Evolutionary conservation across 306 rosid species (phyloP), one percentile per base, ranked within the genome.

Genomic region (Alnus rubra): DNA sequence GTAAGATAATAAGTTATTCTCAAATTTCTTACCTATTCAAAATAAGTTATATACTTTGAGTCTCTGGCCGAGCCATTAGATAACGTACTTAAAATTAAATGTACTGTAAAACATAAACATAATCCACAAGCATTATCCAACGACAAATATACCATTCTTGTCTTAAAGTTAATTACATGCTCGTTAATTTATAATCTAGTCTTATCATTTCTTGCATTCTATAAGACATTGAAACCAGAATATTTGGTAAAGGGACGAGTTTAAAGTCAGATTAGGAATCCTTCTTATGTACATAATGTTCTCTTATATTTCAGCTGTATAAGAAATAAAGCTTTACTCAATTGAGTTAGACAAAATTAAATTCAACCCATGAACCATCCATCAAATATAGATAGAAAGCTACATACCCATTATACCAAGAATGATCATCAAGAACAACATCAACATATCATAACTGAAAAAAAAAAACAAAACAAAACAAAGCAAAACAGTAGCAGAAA

Each of bases 211-310:
- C 52, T 81, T 44, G 50, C 71, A 49, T 80, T 80, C 78, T 71
- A 44, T 62, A 81, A 71, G 80, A 75, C 70, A 74, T 73, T 12
- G 49, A 47, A 68, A 82, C 64, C 68, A 69, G 77, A 81, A 74
- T 23, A 77, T 76, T 67, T 53, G 49, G 58, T 47, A 15, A 42
- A 39, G 54, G 65, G 70, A 12, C 4, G 39, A 78, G 72, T 54
- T 49, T 33, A 71, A 76, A 85, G 72, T 77, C 83, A 81, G 82
- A 88, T 87, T 84, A 87, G 89, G 90, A 89, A 87, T 88, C 85
- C 76, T 69, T 4, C 75, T 54, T 62, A 63, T 70, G 15, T 62
- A 76, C 60, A 80, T 71, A 79, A 78, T 84, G 79, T 82, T 76
- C 81, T 54, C 62, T 72, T 37, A 55, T 45, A 73, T 23, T 45